Conservation (phyloP, 1,284 basidiomycete species). For the Bjerkandera adusta region DNA sequence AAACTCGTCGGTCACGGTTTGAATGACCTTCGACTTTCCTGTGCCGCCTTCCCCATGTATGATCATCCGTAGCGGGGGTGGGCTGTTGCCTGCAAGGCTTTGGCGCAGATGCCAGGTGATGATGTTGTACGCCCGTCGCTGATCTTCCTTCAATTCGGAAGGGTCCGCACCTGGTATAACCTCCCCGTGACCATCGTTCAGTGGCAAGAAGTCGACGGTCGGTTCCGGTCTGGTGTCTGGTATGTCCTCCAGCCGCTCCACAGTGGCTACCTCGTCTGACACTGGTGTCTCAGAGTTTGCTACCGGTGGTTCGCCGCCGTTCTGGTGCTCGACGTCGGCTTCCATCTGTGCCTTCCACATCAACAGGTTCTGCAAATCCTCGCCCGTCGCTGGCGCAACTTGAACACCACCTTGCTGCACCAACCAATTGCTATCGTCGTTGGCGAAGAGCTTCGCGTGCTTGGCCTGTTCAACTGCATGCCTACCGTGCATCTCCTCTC, state of each 20-base stretch:
- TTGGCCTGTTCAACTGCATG: conserved; percentile 15
- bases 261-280: not conserved
- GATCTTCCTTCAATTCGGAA: conserved; percentile 13
- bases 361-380: not conserved
- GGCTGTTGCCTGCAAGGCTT: conserved; percentile 19
- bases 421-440: conserved; percentile 2
- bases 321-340: conserved; percentile 3
- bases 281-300: not conserved
- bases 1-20: conserved; percentile 31
- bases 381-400: not conserved
- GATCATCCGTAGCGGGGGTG: conserved; percentile 29
- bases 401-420: not conserved
- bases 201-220: not conserved
- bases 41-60: conserved; percentile 36
- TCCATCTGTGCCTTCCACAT: conserved; percentile 6
- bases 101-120: conserved; percentile 26
- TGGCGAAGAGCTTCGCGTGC: conserved; percentile 3
- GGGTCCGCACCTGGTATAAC: not conserved
- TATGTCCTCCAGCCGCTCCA: not conserved
- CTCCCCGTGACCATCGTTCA: not conserved
- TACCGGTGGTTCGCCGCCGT: not conserved
- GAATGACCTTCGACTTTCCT: conserved; percentile 36
- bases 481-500: conserved; percentile 14
- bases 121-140: conserved; percentile 31
- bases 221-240: not conserved